Conservation (phyloP, 345 rosid species). For the Aethionema arabicum region DNA sequence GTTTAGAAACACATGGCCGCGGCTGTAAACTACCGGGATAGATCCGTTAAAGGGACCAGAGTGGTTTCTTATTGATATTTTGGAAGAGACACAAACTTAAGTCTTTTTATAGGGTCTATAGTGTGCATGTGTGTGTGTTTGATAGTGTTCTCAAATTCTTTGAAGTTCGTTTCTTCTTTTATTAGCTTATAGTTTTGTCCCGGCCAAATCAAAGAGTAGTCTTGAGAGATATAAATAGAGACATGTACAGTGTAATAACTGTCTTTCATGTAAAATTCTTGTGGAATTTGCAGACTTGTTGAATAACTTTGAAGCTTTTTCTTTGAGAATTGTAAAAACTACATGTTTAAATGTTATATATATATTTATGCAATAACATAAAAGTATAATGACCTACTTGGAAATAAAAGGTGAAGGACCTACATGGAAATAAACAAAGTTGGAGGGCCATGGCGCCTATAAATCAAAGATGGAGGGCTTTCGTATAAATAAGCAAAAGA, state of each 20-base stretch:
- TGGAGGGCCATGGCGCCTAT: too few species aligned
- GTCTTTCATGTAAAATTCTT: conserved; percentile 15
- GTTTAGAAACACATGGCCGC: not conserved
- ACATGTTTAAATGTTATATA: too few species aligned
- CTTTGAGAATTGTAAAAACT: too few species aligned
- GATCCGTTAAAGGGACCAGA: not conserved
- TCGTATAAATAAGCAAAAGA: too few species aligned
- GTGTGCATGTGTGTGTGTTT: conserved; percentile 17
- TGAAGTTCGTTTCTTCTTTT: conserved; percentile 4
- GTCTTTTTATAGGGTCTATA: conserved; percentile 10
- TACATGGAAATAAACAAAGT: too few species aligned
- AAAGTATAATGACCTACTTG: too few species aligned
- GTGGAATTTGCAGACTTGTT: conserved; percentile 10
- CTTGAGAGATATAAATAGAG: conserved; percentile 21
- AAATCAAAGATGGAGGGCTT: too few species aligned
- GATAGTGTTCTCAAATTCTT: conserved; percentile 23
- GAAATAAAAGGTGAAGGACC: too few species aligned
- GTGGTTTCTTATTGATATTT: conserved; percentile 7
- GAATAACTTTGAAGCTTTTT: conserved; percentile 7
- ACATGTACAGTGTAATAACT: conserved; percentile 36
- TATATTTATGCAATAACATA: too few species aligned
- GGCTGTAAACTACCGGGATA: conserved; percentile 24
- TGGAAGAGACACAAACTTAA: conserved; percentile 23
- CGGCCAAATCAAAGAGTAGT: conserved; percentile 16
- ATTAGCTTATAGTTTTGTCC: not conserved